Base-by-base conservation (phyloP, 2,329 filamentous ascomycete species). In the Hirsutella thompsonii region DNA sequence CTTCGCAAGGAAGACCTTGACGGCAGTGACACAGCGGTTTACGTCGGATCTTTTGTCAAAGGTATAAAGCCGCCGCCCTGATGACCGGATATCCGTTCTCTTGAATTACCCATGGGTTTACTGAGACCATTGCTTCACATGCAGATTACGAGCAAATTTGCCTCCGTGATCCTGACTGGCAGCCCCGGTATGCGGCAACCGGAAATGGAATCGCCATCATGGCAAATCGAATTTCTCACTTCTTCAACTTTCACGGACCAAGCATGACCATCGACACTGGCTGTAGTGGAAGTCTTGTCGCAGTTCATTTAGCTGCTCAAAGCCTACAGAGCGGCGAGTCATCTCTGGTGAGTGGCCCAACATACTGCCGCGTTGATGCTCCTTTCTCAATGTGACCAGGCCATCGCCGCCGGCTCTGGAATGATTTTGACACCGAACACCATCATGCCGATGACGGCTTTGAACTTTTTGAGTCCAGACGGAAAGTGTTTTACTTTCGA, bases 221-320 rank as follows among this genome's bases (percentile, higher is more conserved):
- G 54, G 63, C 71, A 3, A 77, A 76, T 49, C 63, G 72, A 1
- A 62, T 77, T 11, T 75, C 71, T 0, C 70, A 76, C 49, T 67
- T 62, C 43, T 74, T 72, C 52, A 66, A 77, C 46, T 56, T 77
- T 14, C 61, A 63, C 11, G 74, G 74, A 0, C 70, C 73, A 2
- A 74, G 70, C 47, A 63, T 76, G 53, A 76, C 71, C 0, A 55
- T 79, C 13, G 74, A 79, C 40, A 78, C 75, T 1, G 75, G 71
- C 18, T 79, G 75, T 53, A 76, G 72, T 20, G 68, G 67, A 10
- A 71, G 68, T 38, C 58, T 78, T 18, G 67, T 74, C 4, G 68
- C 69, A 0, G 60, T 78, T 3, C 69, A 78, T 47, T 54, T 71
- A 28, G 74, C 70, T 2, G 67, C 66, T 16, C 68, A 72, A 39